These are phyloP conservation scores for Teratosphaeria zuluensis DNA, from an alignment of 2,329 filamentous ascomycete species.

Conservation along the genomic window DNA sequence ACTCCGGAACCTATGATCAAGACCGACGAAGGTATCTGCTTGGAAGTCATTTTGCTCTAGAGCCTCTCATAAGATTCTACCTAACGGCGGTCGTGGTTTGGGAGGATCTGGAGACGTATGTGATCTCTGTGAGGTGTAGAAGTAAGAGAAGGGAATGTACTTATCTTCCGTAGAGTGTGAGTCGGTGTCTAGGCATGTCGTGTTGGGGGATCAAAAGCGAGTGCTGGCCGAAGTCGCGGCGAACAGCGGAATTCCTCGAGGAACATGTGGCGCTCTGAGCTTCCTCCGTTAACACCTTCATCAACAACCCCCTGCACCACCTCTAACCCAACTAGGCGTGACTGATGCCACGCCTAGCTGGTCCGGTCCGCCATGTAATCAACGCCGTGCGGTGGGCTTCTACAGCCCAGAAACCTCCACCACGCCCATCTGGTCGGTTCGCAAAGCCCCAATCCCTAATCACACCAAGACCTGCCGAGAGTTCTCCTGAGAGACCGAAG, in stretches of 20 bases:
- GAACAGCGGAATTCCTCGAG: neutral
- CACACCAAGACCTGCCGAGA: neutral
- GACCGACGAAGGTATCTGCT: slow-evolving; percentile 30
- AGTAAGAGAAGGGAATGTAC: neutral
- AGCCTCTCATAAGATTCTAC: neutral
- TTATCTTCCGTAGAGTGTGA: neutral
- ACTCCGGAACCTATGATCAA: slow-evolving; percentile 44
- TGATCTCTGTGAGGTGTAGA: neutral
- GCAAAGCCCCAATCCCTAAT: neutral
- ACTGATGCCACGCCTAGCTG: neutral
- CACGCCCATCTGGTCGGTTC: neutral
- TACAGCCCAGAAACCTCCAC: neutral
- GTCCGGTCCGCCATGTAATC: slow-evolving; percentile 2
- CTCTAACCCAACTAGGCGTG: neutral
- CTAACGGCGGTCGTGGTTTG: neutral
- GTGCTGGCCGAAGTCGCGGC: neutral
- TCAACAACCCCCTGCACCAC: neutral
- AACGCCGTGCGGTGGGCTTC: slow-evolving; percentile 1
- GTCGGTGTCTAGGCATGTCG: neutral
- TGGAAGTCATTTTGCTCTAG: neutral
- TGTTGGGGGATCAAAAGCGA: neutral
- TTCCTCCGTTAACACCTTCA: neutral
- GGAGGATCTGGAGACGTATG: neutral
- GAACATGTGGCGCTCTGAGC: neutral
- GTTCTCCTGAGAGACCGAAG: neutral